Conservation (phyloP, 192 early-diverging fungal genomes). For the Backusella australiensis region DNA sequence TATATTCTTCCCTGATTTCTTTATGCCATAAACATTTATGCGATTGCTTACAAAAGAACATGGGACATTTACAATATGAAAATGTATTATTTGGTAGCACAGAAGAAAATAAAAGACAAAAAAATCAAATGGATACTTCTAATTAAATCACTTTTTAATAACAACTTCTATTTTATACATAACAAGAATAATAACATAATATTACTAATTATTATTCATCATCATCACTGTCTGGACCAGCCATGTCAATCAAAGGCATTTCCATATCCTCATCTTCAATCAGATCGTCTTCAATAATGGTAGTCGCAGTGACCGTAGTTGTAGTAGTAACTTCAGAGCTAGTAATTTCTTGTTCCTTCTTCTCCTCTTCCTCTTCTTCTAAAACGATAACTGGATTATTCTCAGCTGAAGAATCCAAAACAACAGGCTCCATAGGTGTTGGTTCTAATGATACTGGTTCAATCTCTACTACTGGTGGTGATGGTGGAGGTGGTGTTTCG, state of each 20-base stretch:
- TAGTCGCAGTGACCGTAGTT: neutral
- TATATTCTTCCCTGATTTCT: no score
- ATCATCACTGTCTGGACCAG: slow-evolving; percentile 34
- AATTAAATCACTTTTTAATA: neutral
- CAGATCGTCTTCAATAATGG: neutral
- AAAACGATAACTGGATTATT: neutral
- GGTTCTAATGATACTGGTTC: neutral
- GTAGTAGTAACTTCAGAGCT: neutral
- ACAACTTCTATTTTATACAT: neutral
- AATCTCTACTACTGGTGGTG: neutral
- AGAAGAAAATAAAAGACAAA: no score
- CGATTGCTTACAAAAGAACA: neutral
- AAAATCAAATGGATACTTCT: neutral
- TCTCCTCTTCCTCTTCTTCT: neutral
- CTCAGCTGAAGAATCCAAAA: neutral
- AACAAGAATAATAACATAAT: neutral
- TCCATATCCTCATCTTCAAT: slow-evolving; percentile 26
- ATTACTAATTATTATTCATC: slow-evolving; percentile 11
- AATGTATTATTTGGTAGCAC: neutral
- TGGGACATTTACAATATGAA: neutral
- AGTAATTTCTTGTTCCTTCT: neutral
- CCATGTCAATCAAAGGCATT: slow-evolving; percentile 32
- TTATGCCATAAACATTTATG: no score
- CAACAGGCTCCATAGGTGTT: neutral
- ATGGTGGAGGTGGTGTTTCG: neutral